phyloP scores from a whole-genome alignment of 345 rosid species.

The Jatropha curcas region DNA sequence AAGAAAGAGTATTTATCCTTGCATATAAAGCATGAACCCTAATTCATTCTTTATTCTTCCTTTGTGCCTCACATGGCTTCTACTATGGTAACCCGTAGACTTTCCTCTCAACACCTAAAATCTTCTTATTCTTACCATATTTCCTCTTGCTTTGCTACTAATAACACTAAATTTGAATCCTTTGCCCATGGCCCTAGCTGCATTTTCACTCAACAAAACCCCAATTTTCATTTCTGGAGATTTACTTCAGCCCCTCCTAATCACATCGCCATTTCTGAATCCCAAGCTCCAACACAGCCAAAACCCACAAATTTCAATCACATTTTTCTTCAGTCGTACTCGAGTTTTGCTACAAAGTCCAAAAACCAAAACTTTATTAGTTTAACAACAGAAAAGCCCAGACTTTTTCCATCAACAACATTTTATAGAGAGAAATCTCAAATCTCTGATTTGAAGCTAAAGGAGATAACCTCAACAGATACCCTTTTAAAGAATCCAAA shows the following conservation, averaged over 20 bases:
- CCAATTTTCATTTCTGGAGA: background rate
- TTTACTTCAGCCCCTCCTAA: background rate
- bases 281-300: background rate
- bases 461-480: background rate
- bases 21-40: too few species aligned
- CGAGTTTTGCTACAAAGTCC: background rate
- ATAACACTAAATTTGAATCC: background rate
- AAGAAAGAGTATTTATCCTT: too few species aligned
- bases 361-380: background rate
- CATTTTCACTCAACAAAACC: background rate
- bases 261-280: background rate
- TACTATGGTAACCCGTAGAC: background rate
- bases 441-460: too few species aligned
- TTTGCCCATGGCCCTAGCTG: background rate
- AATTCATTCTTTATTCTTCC: too few species aligned
- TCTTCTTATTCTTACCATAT: background rate
- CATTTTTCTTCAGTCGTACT: background rate
- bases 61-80: too few species aligned
- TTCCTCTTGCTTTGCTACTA: slow-evolving; percentile 1
- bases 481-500: slow-evolving; percentile 22
- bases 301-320: background rate
- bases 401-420: background rate
- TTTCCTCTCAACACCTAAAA: background rate
- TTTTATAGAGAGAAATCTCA: background rate
- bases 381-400: background rate